Percentiles rank a stretch among this genome's conserved stretches.
Conservation (phyloP, 768 basidiomycete species). For the Lactarius trivialis region DNA sequence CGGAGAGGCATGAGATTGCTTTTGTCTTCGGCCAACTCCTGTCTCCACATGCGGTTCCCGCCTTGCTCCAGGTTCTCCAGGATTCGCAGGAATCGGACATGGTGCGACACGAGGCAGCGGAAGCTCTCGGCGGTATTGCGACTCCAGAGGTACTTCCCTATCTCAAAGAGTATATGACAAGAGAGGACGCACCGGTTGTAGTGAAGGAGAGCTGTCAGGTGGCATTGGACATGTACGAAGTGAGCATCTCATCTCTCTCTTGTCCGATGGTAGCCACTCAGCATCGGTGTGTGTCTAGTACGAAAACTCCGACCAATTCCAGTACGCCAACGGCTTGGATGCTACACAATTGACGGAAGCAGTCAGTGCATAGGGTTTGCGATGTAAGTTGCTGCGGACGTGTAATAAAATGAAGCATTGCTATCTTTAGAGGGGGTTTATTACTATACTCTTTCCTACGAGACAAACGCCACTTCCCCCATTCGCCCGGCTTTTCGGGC, state of each 20-base stretch:
- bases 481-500: neutral
- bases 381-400: constrained; percentile 2
- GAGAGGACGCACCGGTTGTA: constrained; percentile 76
- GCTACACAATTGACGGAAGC: constrained; percentile 13
- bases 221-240: constrained; percentile 97
- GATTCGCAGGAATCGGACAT: constrained; percentile 77
- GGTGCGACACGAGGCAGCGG: constrained; percentile 98
- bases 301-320: constrained; percentile 76
- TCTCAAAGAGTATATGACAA: constrained; percentile 75
- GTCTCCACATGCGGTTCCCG: constrained; percentile 81
- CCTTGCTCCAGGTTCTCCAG: constrained; percentile 72
- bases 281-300: constrained; percentile 38
- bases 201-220: constrained; percentile 95
- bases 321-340: constrained; percentile 58
- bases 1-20: constrained; percentile 86
- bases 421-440: neutral
- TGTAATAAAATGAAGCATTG: neutral
- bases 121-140: constrained; percentile 96
- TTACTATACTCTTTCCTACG: neutral
- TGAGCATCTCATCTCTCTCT: constrained; percentile 30
- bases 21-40: constrained; percentile 97
- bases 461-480: neutral
- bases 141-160: constrained; percentile 86
- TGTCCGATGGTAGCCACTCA: neutral
- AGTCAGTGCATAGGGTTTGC: constrained; percentile 23